Percentiles rank a stretch among this genome's conserved stretches.
Evolutionary conservation across 2,329 filamentous ascomycete species (phyloP).

Genomic region (Neocatenulostroma microsporum): DNA sequence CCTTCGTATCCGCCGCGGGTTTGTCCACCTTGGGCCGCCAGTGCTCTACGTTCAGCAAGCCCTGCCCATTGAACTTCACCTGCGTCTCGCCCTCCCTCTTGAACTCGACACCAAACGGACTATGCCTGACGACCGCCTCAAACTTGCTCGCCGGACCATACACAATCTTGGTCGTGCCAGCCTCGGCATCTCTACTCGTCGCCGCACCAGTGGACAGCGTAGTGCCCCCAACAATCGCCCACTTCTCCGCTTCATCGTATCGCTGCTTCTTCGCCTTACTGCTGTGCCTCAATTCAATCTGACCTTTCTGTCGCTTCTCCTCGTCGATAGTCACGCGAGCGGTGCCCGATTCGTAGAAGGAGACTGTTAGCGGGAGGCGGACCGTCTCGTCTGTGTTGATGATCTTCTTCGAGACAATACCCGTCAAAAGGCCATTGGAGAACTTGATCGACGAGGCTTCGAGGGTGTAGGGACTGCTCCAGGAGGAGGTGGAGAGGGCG

Average conservation of each 20-base stretch:
- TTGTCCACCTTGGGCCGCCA: constrained; percentile 83
- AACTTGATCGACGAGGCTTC: constrained; percentile 64
- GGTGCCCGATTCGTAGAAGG: constrained; percentile 82
- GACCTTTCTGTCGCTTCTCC: constrained; percentile 77
- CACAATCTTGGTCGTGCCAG: constrained; percentile 61
- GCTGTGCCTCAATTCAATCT: constrained; percentile 77
- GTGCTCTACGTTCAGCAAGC: constrained; percentile 86
- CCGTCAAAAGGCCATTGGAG: constrained; percentile 71
- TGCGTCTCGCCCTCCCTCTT: constrained; percentile 73
- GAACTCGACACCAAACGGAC: constrained; percentile 80
- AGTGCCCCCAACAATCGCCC: constrained; percentile 76
- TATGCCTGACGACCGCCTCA: constrained; percentile 74
- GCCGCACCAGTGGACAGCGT: constrained; percentile 64
- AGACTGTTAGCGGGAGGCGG: constrained; percentile 72
- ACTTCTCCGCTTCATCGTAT: constrained; percentile 85
- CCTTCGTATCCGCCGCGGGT: constrained; percentile 51
- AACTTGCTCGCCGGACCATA: constrained; percentile 72
- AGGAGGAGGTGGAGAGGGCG: constrained; percentile 58
- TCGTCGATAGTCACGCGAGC: constrained; percentile 87
- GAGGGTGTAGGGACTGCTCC: constrained; percentile 75
- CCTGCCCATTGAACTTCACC: constrained; percentile 82
- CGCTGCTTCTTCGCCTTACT: constrained; percentile 83
- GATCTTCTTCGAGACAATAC: constrained; percentile 72
- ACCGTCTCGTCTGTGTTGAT: constrained; percentile 59
- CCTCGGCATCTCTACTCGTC: constrained; percentile 56